These are phyloP conservation scores for Chionographis japonica DNA, from an alignment of 106 monocot species.

Conservation along the genomic window DNA sequence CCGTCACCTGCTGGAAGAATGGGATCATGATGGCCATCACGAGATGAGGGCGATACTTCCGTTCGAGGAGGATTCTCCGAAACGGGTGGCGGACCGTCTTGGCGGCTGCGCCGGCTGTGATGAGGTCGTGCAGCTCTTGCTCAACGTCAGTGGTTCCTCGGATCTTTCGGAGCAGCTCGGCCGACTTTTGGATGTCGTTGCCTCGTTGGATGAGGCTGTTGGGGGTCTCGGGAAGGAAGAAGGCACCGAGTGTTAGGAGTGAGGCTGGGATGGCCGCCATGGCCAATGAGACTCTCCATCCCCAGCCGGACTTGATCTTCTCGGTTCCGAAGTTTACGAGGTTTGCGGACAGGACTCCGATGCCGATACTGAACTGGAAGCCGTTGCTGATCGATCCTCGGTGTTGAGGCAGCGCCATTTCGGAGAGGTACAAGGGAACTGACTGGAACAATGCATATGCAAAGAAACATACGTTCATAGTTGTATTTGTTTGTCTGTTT, in stretches of 20 bases:
- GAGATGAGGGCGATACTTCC: conserved; percentile 39
- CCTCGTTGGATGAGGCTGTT: conserved; percentile 43
- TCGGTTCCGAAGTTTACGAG: conserved; percentile 41
- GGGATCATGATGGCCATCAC: conserved; percentile 42
- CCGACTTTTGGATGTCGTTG: conserved; percentile 13
- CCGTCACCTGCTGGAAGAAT: conserved; percentile 39
- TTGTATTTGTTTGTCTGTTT: too few relatives aligned
- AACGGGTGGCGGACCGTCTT: conserved; percentile 4
- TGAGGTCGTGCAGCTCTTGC: conserved; percentile 33
- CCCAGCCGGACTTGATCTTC: conserved; percentile 24
- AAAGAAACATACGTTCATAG: too few relatives aligned
- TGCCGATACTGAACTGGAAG: conserved; percentile 23
- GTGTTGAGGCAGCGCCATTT: conserved; percentile 33
- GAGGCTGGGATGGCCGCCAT: conserved; percentile 26
- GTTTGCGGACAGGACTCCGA: conserved; percentile 27
- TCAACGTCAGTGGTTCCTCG: conserved; percentile 36
- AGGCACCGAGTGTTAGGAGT: conserved; percentile 14
- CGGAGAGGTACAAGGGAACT: conserved; percentile 33
- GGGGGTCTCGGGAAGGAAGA: conserved; percentile 42
- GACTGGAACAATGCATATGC: conserved; percentile 37
- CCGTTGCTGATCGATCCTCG: conserved; percentile 34
- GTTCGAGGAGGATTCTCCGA: not conserved
- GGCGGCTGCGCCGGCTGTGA: conserved; percentile 9
- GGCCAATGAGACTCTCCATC: conserved; percentile 37
- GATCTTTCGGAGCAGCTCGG: conserved; percentile 21